A percentile compares a stretch with the other conserved stretches of the same genome.
Conservation (phyloP, 768 basidiomycete genomes). For the Trichaptum fuscoviolaceum region DNA sequence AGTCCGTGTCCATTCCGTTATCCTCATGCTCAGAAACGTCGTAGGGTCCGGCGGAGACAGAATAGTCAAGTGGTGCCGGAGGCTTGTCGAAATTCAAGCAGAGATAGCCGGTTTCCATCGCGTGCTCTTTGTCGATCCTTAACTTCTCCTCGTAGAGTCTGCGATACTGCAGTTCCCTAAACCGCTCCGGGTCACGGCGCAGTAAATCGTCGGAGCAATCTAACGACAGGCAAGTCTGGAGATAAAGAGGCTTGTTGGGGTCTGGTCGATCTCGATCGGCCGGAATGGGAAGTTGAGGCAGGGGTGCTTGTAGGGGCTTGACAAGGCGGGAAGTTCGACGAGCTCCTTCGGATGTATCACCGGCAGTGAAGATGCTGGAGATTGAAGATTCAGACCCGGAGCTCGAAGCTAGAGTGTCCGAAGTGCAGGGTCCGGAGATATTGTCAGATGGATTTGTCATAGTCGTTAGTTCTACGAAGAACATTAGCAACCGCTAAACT, state of each 20-base stretch:
- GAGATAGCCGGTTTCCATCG: neutral
- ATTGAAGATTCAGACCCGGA: neutral
- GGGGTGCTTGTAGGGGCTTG: neutral
- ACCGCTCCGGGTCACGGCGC: neutral
- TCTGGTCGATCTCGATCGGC: neutral
- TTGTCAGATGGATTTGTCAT: neutral
- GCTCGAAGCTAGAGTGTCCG: neutral
- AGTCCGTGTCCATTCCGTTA: neutral
- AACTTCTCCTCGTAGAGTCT: neutral
- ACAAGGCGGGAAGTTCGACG: neutral
- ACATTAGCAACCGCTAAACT: neutral
- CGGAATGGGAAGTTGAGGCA: neutral
- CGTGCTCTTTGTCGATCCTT: neutral
- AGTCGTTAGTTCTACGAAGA: neutral
- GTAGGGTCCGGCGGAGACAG: neutral
- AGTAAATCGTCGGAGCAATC: neutral
- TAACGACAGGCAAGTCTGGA: neutral
- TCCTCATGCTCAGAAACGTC: neutral
- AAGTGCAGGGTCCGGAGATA: neutral
- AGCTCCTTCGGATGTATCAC: neutral
- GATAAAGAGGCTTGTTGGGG: neutral
- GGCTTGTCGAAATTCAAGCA: too few species aligned
- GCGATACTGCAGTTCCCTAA: neutral
- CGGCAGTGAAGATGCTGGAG: neutral
- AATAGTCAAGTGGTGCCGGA: neutral